Evolutionary conservation across 768 basidiomycete species (phyloP), one percentile per base, ranked within the genome.

Genomic region (Serendipita indica): DNA sequence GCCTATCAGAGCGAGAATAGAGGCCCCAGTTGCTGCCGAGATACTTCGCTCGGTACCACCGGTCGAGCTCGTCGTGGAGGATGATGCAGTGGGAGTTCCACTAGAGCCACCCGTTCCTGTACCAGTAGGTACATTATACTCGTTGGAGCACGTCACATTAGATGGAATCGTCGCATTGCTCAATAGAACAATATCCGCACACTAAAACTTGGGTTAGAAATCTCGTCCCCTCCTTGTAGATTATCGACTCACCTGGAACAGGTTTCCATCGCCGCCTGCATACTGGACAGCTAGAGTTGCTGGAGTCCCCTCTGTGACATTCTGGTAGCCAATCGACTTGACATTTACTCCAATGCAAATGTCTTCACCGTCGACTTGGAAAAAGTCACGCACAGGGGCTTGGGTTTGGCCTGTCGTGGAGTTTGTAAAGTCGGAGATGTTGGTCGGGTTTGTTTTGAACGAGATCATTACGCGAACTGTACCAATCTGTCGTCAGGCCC

Each of bases 141-240:
- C 30, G 7, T 18, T 54, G 30, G 20, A 16, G 30, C 49, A 54
- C 1, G 49, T 54, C 22, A 22, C 63, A 63, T 71, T 75, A 33
- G 75, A 70, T 0, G 81, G 74, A 32, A 80, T 70, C 16, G 72
- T 75, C 62, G 73, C 73, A 64, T 67, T 75, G 18, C 72, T 75
- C 39, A 81, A 76, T 32, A 93, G 71, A 18, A 82, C 81, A 64
- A 92, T 68, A 70, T 92, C 90, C 34, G 89, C 77, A 66, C 89
- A 92, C 84, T 90, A 65, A 12, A 52, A 57, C 54, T 7, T 14
- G 61, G 46, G 34, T 16, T 22, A 62, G n/a, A n/a, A 32, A 52
- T 3, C 27, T 2, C 28, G 34, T 27, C 39, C 41, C 20, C 34
- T 5, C 22, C 43, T 54, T 37, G 28, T 33, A 33, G 20, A 33